Percentiles rank a stretch among this genome's conserved stretches.
Conservation (phyloP, 257 asterid species). For the Penstemon eatonii region DNA sequence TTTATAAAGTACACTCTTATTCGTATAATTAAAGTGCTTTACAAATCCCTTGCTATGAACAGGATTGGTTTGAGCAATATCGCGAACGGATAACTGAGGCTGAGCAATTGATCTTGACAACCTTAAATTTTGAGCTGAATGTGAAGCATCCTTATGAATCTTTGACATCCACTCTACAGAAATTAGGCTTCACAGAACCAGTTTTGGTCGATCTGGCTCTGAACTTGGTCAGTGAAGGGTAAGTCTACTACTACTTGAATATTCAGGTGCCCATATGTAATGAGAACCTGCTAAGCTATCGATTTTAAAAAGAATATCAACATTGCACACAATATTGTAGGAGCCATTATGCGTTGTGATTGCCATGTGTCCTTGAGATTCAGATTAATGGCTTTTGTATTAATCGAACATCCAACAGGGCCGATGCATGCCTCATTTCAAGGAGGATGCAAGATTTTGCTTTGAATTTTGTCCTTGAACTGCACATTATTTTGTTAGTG, state of each 20-base stretch:
- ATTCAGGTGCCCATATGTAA: slow-evolving; percentile 19
- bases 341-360: slow-evolving; percentile 13
- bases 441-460: slow-evolving; percentile 24
- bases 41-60: slow-evolving; percentile 33
- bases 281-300: slow-evolving; percentile 17
- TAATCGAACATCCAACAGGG: slow-evolving; percentile 19
- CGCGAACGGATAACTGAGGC: slow-evolving; percentile 86
- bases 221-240: slow-evolving; percentile 93
- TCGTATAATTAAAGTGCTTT: slow-evolving; percentile 23
- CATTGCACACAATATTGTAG: slow-evolving; percentile 4
- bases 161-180: slow-evolving; percentile 80
- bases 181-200: slow-evolving; percentile 78
- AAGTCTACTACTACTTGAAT: slow-evolving; percentile 40
- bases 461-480: slow-evolving; percentile 17
- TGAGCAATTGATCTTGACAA: slow-evolving; percentile 82
- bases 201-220: slow-evolving; percentile 79
- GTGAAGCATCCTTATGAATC: slow-evolving; percentile 96
- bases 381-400: slow-evolving; percentile 19
- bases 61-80: slow-evolving; percentile 97
- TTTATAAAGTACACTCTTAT: not conserved
- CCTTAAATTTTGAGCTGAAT: slow-evolving; percentile 87
- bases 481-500: slow-evolving; percentile 31
- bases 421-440: slow-evolving; percentile 23
- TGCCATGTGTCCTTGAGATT: slow-evolving; percentile 11
- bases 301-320: slow-evolving; percentile 12